phyloP scores from a whole-genome alignment of 202 grass and related monocot genomes.

The Schoenoplectus tabernaemontani region DNA sequence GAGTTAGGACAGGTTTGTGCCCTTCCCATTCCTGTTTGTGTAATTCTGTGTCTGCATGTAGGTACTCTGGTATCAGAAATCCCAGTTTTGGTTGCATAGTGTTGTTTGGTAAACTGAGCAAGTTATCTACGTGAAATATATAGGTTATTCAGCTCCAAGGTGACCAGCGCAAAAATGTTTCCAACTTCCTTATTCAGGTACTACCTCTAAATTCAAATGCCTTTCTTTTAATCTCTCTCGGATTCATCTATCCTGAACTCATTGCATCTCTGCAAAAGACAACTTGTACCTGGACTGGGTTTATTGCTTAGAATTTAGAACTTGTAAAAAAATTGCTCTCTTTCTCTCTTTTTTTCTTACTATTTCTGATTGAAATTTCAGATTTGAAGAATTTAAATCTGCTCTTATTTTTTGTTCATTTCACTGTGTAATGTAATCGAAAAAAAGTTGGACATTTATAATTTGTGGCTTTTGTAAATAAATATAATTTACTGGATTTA shows the following conservation, averaged over 20 bases:
- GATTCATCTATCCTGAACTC: not conserved
- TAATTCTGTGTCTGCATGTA: not conserved
- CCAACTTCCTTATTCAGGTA: slow-evolving; percentile 53
- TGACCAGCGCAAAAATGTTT: slow-evolving; percentile 86
- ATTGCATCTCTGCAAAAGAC: not conserved
- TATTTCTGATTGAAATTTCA: too few species aligned
- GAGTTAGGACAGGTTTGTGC: slow-evolving; percentile 56
- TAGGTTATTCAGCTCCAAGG: slow-evolving; percentile 92
- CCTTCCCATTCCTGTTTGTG: not conserved
- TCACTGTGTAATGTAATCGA: too few species aligned
- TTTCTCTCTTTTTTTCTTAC: too few species aligned
- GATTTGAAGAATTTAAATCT: too few species aligned
- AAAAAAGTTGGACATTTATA: too few species aligned
- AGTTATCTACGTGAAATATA: not conserved
- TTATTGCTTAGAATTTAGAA: too few species aligned
- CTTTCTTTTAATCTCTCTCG: not conserved
- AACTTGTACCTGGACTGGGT: too few species aligned
- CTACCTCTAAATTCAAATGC: not conserved
- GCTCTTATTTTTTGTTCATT: too few species aligned
- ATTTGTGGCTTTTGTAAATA: too few species aligned
- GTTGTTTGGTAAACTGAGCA: not conserved
- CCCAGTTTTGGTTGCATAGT: not conserved
- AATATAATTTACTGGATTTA: too few species aligned
- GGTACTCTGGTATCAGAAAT: not conserved
- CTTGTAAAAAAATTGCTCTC: too few species aligned